A percentile compares a stretch with the other conserved stretches of the same genome.
These are phyloP conservation scores for Neurospora sp. DNA, from an alignment of 495 filamentous ascomycete genomes.

Conservation along the genomic window DNA sequence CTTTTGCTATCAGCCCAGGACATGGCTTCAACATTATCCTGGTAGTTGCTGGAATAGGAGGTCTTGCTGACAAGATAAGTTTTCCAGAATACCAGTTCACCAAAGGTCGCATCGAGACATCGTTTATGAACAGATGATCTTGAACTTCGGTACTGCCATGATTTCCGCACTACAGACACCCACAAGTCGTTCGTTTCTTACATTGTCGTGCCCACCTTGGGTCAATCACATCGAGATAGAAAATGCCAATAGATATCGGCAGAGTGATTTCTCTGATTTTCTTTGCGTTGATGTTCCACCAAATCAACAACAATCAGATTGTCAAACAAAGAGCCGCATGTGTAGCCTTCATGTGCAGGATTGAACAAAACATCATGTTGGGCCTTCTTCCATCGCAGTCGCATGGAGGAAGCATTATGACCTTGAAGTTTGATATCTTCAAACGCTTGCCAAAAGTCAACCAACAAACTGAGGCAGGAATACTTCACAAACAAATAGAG, in stretches of 20 bases:
- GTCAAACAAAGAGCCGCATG: background rate
- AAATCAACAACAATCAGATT: background rate
- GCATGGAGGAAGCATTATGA: background rate
- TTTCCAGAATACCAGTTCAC: background rate
- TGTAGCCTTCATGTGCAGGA: background rate
- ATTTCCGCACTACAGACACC: background rate
- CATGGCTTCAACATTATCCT: background rate
- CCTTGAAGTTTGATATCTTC: background rate
- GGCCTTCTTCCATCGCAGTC: background rate
- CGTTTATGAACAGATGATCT: background rate
- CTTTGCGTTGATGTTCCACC: background rate
- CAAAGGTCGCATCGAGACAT: background rate
- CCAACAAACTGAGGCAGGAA: background rate
- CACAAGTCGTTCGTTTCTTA: background rate
- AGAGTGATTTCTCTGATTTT: background rate
- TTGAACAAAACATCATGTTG: background rate
- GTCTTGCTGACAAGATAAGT: background rate
- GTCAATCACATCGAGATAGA: background rate
- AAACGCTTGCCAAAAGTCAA: background rate
- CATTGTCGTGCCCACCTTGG: background rate
- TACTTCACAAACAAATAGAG: background rate
- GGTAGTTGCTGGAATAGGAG: background rate
- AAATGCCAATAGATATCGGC: background rate
- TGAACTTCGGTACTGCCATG: background rate
- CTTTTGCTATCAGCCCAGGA: background rate